These are phyloP conservation scores for Dianthus caryophyllus DNA, from an alignment of 148 eudicot genomes.

Conservation along the genomic window DNA sequence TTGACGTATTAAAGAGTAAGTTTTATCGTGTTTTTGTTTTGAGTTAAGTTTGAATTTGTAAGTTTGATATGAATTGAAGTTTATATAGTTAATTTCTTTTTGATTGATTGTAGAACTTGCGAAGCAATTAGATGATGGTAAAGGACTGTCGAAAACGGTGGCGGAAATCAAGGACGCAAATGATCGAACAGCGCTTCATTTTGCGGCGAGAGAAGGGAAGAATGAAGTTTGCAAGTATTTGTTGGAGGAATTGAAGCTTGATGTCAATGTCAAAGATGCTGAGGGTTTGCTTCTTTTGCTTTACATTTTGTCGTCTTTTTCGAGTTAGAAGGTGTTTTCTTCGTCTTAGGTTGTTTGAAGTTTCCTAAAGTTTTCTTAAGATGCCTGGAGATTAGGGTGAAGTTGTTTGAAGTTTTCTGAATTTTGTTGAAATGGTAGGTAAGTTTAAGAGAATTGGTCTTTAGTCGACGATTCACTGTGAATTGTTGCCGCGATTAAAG, in stretches of 20 bases:
- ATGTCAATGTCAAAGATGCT: constrained; percentile 74
- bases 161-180: constrained; percentile 83
- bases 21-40: background rate
- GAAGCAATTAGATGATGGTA: constrained; percentile 71
- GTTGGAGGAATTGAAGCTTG: constrained; percentile 82
- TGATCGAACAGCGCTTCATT: constrained; percentile 89
- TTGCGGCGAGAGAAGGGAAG: constrained; percentile 89
- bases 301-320: background rate
- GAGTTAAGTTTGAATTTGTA: background rate
- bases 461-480: too few species aligned
- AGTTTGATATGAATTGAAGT: constrained; percentile 4
- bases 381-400: too few species aligned
- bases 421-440: too few species aligned
- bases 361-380: too few species aligned
- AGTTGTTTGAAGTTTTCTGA: too few species aligned
- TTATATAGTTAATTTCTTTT: background rate
- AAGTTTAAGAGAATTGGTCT: too few species aligned
- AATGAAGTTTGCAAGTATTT: constrained; percentile 86
- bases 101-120: constrained; percentile 44
- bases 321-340: too few species aligned
- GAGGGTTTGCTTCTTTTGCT: constrained; percentile 56
- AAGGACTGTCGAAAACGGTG: constrained; percentile 72
- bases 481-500: background rate
- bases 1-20: constrained; percentile 63
- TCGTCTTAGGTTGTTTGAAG: too few species aligned